Conservation (phyloP, 306 rosid species). For the Boehmeria nivea region DNA sequence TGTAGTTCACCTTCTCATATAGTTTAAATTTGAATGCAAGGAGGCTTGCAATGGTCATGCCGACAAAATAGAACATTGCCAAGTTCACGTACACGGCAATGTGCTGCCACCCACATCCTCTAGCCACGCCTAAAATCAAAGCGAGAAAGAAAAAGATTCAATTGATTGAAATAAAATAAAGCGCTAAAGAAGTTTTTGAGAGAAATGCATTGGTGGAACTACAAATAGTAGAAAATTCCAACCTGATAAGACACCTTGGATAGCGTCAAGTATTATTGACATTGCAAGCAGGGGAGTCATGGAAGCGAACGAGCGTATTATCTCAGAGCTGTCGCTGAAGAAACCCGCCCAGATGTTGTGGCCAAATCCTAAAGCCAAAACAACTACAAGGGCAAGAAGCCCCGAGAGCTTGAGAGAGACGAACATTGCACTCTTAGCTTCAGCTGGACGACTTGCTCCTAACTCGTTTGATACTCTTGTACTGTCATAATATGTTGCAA, state of each 20-base stretch:
- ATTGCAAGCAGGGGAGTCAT: constrained; percentile 60
- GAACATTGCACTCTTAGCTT: constrained; percentile 66
- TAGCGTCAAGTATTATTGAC: constrained; percentile 56
- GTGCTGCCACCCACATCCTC: constrained; percentile 88
- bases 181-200: no score
- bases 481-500: constrained; percentile 30
- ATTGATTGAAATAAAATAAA: not conserved
- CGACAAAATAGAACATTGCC: constrained; percentile 57
- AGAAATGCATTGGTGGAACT: no score
- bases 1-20: constrained; percentile 42
- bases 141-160: not conserved
- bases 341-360: constrained; percentile 53
- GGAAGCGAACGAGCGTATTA: constrained; percentile 58
- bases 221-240: not conserved
- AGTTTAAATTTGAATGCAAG: constrained; percentile 57
- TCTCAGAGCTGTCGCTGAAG: constrained; percentile 39
- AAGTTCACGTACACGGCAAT: constrained; percentile 58
- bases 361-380: constrained; percentile 47
- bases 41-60: constrained; percentile 51
- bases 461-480: constrained; percentile 85
- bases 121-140: constrained; percentile 55
- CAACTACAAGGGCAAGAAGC: constrained; percentile 44
- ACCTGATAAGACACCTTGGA: constrained; percentile 91
- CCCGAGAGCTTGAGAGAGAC: constrained; percentile 66
- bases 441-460: constrained; percentile 56